A percentile compares a stretch with the other conserved stretches of the same genome.
Conservation (phyloP, 2,329 filamentous ascomycete genomes). For the Diplodia corticola region DNA sequence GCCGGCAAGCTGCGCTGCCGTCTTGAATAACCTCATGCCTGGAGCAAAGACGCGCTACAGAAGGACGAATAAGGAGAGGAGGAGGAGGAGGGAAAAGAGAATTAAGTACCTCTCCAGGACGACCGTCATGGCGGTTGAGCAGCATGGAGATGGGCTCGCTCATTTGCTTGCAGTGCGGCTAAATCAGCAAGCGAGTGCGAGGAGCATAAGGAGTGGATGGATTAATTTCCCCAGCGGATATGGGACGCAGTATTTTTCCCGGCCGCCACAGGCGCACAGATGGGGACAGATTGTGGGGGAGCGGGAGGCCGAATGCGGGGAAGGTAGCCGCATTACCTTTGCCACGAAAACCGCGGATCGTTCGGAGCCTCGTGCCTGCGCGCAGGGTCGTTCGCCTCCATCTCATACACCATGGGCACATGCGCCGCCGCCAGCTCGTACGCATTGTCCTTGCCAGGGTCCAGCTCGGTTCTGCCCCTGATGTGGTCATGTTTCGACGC, state of each 20-base stretch:
- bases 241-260: neutral
- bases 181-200: neutral
- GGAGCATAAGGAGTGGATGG: constrained; percentile 17
- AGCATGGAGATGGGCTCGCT: too few relatives aligned
- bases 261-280: neutral
- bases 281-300: neutral
- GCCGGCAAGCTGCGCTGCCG: neutral
- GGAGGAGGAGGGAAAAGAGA: neutral
- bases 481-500: neutral
- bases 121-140: neutral
- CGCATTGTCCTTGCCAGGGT: neutral
- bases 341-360: neutral
- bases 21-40: neutral
- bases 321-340: neutral
- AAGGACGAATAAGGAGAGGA: neutral
- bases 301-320: constrained; percentile 9
- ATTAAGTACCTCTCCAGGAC: neutral
- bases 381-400: neutral
- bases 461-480: neutral
- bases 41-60: neutral
- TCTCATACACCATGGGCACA: constrained; percentile 12
- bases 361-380: neutral
- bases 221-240: neutral
- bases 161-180: neutral
- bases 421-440: constrained; percentile 4